These are phyloP conservation scores for Pseudonitzschia delicatissima DNA, from an alignment of 108 stramenopile species.

Conservation along the genomic window DNA sequence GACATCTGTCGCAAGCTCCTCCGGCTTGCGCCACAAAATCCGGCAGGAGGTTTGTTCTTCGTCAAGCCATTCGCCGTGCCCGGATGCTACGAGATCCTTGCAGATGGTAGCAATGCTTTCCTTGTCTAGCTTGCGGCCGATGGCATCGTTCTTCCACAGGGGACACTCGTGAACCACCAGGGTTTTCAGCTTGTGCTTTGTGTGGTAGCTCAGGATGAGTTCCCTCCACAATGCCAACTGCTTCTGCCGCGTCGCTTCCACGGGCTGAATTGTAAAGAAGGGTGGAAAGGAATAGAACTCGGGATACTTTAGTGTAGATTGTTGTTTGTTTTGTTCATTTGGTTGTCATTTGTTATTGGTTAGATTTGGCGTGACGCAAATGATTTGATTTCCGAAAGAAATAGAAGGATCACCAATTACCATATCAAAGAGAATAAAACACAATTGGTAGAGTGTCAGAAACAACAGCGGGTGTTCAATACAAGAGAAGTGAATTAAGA, in stretches of 20 bases:
- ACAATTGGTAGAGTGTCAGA: too few species aligned
- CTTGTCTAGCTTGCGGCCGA: conserved; percentile 52
- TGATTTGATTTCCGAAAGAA: too few species aligned
- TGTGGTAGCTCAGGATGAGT: conserved; percentile 79
- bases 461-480: too few species aligned
- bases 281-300: conserved; percentile 89
- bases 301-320: conserved; percentile 48
- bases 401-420: too few species aligned
- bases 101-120: conserved; percentile 54
- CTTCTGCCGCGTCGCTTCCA: conserved; percentile 68
- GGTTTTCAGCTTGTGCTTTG: conserved; percentile 71
- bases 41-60: conserved; percentile 61
- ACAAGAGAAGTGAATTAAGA: too few species aligned
- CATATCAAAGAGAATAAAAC: background rate
- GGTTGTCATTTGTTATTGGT: background rate
- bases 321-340: background rate
- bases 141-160: conserved; percentile 74
- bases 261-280: conserved; percentile 89
- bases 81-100: conserved; percentile 62
- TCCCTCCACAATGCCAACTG: conserved; percentile 85
- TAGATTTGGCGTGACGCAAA: too few species aligned
- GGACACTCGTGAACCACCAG: conserved; percentile 84
- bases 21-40: conserved; percentile 83
- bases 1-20: conserved; percentile 83
- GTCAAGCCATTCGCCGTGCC: conserved; percentile 88